Conservation (phyloP, 345 rosid genomes). For the Salix purpurea region DNA sequence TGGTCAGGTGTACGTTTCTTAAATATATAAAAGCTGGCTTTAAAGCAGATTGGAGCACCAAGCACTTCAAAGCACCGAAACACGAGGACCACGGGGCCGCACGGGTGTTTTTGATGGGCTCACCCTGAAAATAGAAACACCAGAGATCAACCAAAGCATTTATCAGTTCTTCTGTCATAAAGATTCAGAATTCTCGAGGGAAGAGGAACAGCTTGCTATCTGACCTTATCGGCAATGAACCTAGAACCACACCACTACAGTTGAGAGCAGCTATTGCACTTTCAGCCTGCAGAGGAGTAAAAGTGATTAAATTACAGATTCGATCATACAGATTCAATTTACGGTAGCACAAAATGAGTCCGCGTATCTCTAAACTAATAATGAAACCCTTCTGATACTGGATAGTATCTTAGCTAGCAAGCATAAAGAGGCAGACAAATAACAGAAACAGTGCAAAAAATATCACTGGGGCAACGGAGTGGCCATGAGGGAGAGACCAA, state of each 20-base stretch:
- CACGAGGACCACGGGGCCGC: conserved; percentile 64
- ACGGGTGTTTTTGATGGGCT: conserved; percentile 99
- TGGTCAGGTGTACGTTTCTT: background rate
- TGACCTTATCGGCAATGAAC: conserved; percentile 91
- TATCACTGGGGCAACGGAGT: background rate
- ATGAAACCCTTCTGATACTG: background rate
- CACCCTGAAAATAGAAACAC: conserved; percentile 55
- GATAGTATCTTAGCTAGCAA: background rate
- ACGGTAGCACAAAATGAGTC: background rate
- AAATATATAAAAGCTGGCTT: conserved; percentile 8
- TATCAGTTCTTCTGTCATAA: background rate
- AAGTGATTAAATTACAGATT: background rate
- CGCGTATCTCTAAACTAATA: background rate
- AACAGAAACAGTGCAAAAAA: background rate
- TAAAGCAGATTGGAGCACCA: background rate
- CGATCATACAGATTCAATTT: background rate
- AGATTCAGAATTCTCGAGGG: background rate
- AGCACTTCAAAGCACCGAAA: conserved; percentile 3
- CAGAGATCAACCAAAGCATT: background rate
- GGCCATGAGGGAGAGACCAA: too few relatives aligned
- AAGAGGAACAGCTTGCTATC: background rate
- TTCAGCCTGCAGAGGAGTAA: conserved; percentile 65
- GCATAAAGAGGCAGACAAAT: background rate
- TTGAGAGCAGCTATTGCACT: conserved; percentile 91
- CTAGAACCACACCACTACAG: conserved; percentile 80